Evolutionary conservation across 1,284 basidiomycete genomes (phyloP).

Genomic region (Vanrija sp.): DNA sequence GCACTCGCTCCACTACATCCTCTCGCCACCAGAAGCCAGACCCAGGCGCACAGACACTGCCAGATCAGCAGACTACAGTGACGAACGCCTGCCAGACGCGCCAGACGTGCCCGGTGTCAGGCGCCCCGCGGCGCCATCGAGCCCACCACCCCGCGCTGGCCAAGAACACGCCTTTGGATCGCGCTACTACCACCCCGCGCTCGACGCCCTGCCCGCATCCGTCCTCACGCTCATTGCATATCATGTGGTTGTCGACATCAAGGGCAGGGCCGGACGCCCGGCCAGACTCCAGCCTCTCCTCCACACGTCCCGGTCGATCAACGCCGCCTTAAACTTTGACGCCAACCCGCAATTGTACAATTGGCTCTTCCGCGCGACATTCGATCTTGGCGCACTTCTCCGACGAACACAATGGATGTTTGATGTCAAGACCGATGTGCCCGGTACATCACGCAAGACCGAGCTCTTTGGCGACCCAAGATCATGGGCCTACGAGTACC

Average conservation of each 20-base stretch:
- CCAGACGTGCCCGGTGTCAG: conserved; percentile 11
- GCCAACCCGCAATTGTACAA: conserved; percentile 49
- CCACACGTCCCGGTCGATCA: conserved; percentile 29
- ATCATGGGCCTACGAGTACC: conserved; percentile 43
- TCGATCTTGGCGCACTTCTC: conserved; percentile 41
- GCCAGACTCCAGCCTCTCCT: conserved; percentile 33
- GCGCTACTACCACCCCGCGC: neutral
- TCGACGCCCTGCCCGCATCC: conserved; percentile 25
- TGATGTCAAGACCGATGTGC: conserved; percentile 14
- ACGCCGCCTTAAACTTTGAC: conserved; percentile 40
- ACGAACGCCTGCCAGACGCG: conserved; percentile 3
- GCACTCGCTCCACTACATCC: conserved; percentile 35
- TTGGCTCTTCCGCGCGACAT: conserved; percentile 45
- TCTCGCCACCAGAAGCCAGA: conserved; percentile 15
- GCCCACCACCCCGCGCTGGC: conserved; percentile 2
- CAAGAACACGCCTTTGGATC: neutral
- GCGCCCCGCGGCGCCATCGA: neutral
- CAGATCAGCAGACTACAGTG: too few relatives aligned
- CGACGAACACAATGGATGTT: conserved; percentile 41
- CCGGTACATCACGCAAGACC: conserved; percentile 11
- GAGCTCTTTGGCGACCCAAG: conserved; percentile 34
- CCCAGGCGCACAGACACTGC: too few relatives aligned
- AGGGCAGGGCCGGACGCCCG: conserved; percentile 22
- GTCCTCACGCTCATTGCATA: conserved; percentile 29
- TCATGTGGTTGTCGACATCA: conserved; percentile 27